Base-by-base conservation (phyloP, 164 flowering plant genomes). In the Aristolochia contorta region DNA sequence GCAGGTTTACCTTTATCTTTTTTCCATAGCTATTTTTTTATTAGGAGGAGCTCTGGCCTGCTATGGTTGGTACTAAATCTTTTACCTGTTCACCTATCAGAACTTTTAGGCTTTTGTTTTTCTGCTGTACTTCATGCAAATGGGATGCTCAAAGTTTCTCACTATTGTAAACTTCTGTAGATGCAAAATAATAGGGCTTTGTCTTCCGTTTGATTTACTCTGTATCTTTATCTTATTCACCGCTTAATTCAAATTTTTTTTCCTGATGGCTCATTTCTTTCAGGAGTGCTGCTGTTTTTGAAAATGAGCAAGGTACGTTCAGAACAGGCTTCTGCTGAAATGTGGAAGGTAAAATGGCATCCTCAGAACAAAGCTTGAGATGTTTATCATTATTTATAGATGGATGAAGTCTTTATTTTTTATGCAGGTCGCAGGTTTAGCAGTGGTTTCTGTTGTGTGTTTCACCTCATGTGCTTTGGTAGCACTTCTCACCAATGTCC, bases 241-340 rank as follows among this genome's bases (percentile, higher is more conserved):
- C 41, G 43, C 13, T 16, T 37, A 24, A 18, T 61, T 64, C 30
- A 20, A 13, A n/a, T 7, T 62, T 7, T 62, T 57, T 67, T 3
- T 63, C 41, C 9, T 20, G 47, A 60, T 67, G 27, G 30, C 12
- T 58, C 59, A 33, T 68, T 25, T 37, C 57, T 4, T 68, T 53
- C 79, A 88, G 97, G 98, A 16, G 62, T 77, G 23, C 19, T 76
- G 6, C 65, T 89, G 20, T 80, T 71, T 79, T 66, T 75, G 65
- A 89, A 84, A 80, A 86, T 89, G 91, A 85, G 84, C 49, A 85
- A 64, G 72, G 86, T 91, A 24, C 81, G 86, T 67, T 84, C 90
- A 52, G 97, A 88, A 30, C 76, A 78, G 71, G 86, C 87, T 72
- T 75, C 84, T 55, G 77, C 82, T 54, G 96, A 91, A 63, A 83